Evolutionary conservation across 164 flowering plant species (phyloP).

Genomic region (Vitis labrusca): DNA sequence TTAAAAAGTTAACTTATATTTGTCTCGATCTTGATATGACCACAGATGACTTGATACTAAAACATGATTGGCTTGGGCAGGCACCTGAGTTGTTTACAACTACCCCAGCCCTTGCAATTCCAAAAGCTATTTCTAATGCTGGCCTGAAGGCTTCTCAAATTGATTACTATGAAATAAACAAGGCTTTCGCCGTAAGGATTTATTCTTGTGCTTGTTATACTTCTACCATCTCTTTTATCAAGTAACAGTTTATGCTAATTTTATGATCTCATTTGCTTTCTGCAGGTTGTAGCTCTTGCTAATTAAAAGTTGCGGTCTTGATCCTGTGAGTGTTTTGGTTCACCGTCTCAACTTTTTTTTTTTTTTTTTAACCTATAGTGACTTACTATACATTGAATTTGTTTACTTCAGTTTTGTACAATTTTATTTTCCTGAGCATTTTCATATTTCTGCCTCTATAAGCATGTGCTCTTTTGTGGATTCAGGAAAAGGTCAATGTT

Average conservation of each 20-base stretch:
- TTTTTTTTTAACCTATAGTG: not conserved
- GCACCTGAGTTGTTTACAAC: too few relatives aligned
- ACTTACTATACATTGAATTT: not conserved
- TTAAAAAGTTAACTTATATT: too few relatives aligned
- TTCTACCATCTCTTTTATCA: not conserved
- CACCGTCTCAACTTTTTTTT: not conserved
- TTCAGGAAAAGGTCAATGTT: slow-evolving; percentile 73
- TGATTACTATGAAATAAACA: slow-evolving; percentile 93
- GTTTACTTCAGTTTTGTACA: not conserved
- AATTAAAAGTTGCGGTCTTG: slow-evolving; percentile 80
- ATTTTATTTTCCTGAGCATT: not conserved
- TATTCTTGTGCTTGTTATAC: slow-evolving; percentile 1
- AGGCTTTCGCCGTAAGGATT: slow-evolving; percentile 86
- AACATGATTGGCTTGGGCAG: too few relatives aligned
- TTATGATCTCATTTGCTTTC: not conserved
- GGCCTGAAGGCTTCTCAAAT: slow-evolving; percentile 80
- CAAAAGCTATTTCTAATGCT: slow-evolving; percentile 42
- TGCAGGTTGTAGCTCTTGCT: slow-evolving; percentile 94
- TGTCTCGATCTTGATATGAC: too few relatives aligned
- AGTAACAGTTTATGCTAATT: not conserved
- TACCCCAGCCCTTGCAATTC: too few relatives aligned
- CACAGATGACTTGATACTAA: too few relatives aligned
- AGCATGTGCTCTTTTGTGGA: not conserved
- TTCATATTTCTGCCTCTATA: not conserved
- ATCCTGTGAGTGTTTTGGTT: slow-evolving; percentile 55